Evolutionary conservation across 1,284 basidiomycete genomes (phyloP).

Genomic region (Mycosarcoma maydis): DNA sequence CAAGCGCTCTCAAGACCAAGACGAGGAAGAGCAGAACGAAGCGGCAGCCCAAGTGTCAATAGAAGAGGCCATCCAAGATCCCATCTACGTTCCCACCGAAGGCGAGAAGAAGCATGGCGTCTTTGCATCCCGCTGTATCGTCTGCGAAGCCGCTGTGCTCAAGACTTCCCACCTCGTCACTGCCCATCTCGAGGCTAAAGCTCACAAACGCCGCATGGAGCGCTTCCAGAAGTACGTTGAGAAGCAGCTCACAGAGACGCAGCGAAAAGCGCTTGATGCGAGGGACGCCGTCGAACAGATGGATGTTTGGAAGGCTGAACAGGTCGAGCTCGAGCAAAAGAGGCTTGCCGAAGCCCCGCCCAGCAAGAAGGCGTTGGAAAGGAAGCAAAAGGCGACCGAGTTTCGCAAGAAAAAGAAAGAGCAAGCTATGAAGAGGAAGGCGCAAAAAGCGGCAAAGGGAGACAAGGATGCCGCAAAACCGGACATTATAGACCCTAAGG

Average conservation of each 20-base stretch:
- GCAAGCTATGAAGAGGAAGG: conserved; percentile 21
- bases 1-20: conserved; percentile 23
- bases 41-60: conserved; percentile 33
- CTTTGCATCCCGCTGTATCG: conserved; percentile 34
- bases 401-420: conserved; percentile 34
- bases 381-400: conserved; percentile 34
- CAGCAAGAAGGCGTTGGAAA: conserved; percentile 18
- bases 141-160: conserved; percentile 40
- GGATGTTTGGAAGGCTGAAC: conserved; percentile 31
- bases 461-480: conserved; percentile 1
- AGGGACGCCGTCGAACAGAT: conserved; percentile 43
- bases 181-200: conserved; percentile 31
- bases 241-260: conserved; percentile 16
- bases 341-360: conserved; percentile 22
- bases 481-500: background rate
- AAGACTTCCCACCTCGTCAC: conserved; percentile 29
- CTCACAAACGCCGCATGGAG: conserved; percentile 35
- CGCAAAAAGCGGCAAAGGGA: conserved; percentile 3
- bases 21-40: conserved; percentile 7
- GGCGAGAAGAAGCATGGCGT: conserved; percentile 44
- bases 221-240: conserved; percentile 34
- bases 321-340: conserved; percentile 17
- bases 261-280: conserved; percentile 29
- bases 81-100: conserved; percentile 42
- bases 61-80: conserved; percentile 31